A percentile compares a stretch with the other conserved stretches of the same genome.
Evolutionary conservation across 2,329 filamentous ascomycete genomes (phyloP).

Genomic region (Claviceps purpurea): DNA sequence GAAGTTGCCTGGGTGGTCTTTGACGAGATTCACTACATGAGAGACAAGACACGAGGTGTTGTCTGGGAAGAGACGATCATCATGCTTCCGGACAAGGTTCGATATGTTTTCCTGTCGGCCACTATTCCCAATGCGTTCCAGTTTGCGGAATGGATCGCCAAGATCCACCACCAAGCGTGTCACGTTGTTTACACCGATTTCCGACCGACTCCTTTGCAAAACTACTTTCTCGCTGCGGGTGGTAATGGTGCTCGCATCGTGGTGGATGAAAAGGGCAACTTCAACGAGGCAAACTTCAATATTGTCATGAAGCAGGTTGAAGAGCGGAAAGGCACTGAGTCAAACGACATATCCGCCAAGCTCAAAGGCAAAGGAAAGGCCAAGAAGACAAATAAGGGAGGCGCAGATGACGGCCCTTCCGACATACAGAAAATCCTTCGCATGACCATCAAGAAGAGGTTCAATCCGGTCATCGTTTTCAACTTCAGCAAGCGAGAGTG

Average conservation of each 20-base stretch:
- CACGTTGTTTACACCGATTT: conserved; percentile 99
- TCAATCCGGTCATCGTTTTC: conserved; percentile 97
- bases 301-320: conserved; percentile 86
- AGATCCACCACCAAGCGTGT: conserved; percentile 93
- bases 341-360: conserved; percentile 65
- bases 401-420: conserved; percentile 54
- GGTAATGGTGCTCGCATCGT: conserved; percentile 87
- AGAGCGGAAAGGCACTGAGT: conserved; percentile 74
- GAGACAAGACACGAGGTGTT: conserved; percentile 85
- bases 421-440: conserved; percentile 97
- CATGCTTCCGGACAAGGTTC: conserved; percentile 91
- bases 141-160: conserved; percentile 98
- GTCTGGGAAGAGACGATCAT: conserved; percentile 99
- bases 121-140: conserved; percentile 99
- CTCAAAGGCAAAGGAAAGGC: conserved; percentile 80
- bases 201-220: conserved; percentile 86
- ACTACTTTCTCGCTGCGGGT: conserved; percentile 93
- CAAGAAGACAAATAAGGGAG: conserved; percentile 83
- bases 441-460: conserved; percentile 97
- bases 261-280: conserved; percentile 92
- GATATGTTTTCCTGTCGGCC: conserved; percentile 94
- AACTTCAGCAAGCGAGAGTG: conserved; percentile 98
- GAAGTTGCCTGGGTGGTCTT: conserved; percentile 98
- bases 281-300: conserved; percentile 95
- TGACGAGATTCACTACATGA: conserved; percentile 97